Percentiles rank a stretch among this genome's conserved stretches.
phyloP scores from a whole-genome alignment of 208 protist genomes.

The Novymonas esmeraldas region DNA sequence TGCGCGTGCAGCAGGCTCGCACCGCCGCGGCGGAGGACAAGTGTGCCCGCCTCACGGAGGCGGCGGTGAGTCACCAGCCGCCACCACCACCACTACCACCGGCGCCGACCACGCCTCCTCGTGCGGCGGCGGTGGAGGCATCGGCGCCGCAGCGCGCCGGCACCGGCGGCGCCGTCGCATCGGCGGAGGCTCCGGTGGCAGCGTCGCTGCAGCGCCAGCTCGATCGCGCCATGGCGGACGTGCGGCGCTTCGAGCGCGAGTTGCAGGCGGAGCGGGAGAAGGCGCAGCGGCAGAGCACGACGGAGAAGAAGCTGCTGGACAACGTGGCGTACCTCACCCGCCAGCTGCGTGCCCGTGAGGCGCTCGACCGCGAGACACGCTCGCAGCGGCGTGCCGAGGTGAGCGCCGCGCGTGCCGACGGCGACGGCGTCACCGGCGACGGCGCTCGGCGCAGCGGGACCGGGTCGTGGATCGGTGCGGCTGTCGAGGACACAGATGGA shows the following conservation, averaged over 20 bases:
- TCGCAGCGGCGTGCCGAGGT: constrained; percentile 29
- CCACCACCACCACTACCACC: too few relatives aligned
- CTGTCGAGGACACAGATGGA: not conserved
- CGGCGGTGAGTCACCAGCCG: too few relatives aligned
- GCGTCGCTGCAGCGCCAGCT: constrained; percentile 14
- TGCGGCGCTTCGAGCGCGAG: constrained; percentile 38
- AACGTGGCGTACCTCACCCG: constrained; percentile 44
- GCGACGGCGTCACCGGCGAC: too few relatives aligned
- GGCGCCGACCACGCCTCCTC: not conserved
- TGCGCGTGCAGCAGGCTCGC: not conserved
- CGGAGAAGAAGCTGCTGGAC: constrained; percentile 50
- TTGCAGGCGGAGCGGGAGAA: constrained; percentile 36
- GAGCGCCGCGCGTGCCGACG: constrained; percentile 13
- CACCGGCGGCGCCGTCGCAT: not conserved
- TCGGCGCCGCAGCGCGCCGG: not conserved
- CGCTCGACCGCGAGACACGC: constrained; percentile 30
- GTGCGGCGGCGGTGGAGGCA: too few relatives aligned
- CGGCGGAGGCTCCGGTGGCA: constrained; percentile 10
- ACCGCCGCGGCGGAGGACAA: not conserved
- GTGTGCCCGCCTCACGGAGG: not conserved
- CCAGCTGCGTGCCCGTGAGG: constrained; percentile 48
- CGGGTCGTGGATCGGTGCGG: not conserved
- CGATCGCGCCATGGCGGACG: constrained; percentile 13
- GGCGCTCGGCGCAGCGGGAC: constrained; percentile 2
- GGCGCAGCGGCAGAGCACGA: constrained; percentile 29